Percentiles rank a stretch among this genome's conserved stretches.
These are phyloP conservation scores for Aspergillus ruber DNA, from an alignment of 2,329 filamentous ascomycete species.

Conservation along the genomic window DNA sequence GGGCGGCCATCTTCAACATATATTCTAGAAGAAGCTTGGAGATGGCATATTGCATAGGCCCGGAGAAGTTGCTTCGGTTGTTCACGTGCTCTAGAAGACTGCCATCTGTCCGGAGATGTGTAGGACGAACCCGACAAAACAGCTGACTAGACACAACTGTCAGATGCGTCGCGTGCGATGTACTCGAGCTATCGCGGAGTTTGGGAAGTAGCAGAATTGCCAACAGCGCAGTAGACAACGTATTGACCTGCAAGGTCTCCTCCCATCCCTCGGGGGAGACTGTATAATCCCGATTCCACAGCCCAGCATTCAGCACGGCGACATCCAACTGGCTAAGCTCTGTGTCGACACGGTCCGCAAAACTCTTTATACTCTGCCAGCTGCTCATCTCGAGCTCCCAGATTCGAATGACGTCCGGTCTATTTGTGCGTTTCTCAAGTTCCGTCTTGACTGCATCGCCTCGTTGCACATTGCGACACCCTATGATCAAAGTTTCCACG, in stretches of 20 bases:
- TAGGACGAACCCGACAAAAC: slow-evolving; percentile 26
- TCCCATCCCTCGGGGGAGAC: slow-evolving; percentile 44
- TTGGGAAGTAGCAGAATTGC: slow-evolving; percentile 48
- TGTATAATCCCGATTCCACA: slow-evolving; percentile 33
- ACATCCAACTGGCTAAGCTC: slow-evolving; percentile 39
- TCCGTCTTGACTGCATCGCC: slow-evolving; percentile 36
- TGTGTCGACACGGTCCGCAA: slow-evolving; percentile 32
- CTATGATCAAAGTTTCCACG: slow-evolving; percentile 41
- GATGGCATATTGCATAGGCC: slow-evolving; percentile 32
- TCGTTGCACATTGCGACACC: slow-evolving; percentile 38
- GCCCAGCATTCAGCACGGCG: slow-evolving; percentile 42
- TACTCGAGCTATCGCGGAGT: slow-evolving; percentile 30
- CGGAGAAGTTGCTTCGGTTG: slow-evolving; percentile 20
- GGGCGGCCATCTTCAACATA: slow-evolving; percentile 33
- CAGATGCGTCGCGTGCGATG: slow-evolving; percentile 32
- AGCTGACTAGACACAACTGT: slow-evolving; percentile 42
- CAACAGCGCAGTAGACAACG: slow-evolving; percentile 51
- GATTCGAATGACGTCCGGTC: slow-evolving; percentile 33
- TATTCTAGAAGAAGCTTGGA: slow-evolving; percentile 41
- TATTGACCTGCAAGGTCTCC: slow-evolving; percentile 52
- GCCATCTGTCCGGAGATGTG: slow-evolving; percentile 23
- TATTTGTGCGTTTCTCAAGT: slow-evolving; percentile 29
- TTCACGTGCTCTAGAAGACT: slow-evolving; percentile 32
- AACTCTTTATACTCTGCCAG: slow-evolving; percentile 40
- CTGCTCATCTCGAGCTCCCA: slow-evolving; percentile 43